These are phyloP conservation scores for Bipolaris victoriae DNA, from an alignment of 2,329 filamentous ascomycete species.

Conservation along the genomic window DNA sequence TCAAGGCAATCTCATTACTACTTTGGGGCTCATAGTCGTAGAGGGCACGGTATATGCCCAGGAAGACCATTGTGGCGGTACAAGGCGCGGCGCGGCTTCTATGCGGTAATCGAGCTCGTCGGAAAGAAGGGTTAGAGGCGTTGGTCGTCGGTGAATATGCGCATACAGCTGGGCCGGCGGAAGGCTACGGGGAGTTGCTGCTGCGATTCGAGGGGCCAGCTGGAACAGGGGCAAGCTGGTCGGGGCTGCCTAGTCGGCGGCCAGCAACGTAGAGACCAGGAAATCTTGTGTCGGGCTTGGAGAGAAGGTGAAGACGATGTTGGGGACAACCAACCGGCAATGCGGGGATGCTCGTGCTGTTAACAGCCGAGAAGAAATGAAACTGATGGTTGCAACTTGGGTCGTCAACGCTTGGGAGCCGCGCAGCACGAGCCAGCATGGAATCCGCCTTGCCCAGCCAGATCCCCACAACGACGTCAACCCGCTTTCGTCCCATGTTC, in stretches of 20 bases:
- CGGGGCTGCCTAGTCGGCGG: constrained; percentile 17
- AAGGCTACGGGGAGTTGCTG: constrained; percentile 28
- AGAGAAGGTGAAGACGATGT: neutral
- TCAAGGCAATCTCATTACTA: constrained; percentile 82
- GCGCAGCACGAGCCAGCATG: constrained; percentile 21
- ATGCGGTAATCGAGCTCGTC: neutral
- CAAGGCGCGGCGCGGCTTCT: constrained; percentile 24
- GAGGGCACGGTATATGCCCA: constrained; percentile 86
- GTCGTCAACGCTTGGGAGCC: constrained; percentile 22
- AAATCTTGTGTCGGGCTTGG: neutral
- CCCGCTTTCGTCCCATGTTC: constrained; percentile 18
- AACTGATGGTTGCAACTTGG: constrained; percentile 19
- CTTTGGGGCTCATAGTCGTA: constrained; percentile 92
- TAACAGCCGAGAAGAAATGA: constrained; percentile 20
- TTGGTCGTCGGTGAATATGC: constrained; percentile 24
- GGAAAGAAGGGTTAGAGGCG: constrained; percentile 23
- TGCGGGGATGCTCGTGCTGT: constrained; percentile 27
- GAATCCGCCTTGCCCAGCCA: constrained; percentile 12
- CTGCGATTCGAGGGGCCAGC: constrained; percentile 34
- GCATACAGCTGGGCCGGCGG: constrained; percentile 42
- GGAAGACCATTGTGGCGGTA: constrained; percentile 74
- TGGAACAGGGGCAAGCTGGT: constrained; percentile 19
- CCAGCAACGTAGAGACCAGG: constrained; percentile 11
- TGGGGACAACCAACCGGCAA: constrained; percentile 10
- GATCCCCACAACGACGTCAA: constrained; percentile 30